phyloP scores from a whole-genome alignment of 179 eudicot genomes.

The Beta corolliflora region DNA sequence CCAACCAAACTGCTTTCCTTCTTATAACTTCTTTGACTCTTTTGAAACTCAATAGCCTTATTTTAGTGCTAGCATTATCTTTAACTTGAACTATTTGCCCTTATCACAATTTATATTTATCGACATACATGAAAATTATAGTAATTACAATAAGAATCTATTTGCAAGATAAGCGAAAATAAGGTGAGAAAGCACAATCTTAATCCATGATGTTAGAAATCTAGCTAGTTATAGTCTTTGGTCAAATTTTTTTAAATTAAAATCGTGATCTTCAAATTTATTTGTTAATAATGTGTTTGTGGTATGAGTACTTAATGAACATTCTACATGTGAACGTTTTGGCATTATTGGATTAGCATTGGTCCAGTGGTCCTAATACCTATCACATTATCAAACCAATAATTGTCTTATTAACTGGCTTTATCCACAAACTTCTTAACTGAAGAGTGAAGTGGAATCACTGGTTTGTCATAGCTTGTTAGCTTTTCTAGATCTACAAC shows the following conservation, averaged over 20 bases:
- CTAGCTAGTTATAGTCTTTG: not conserved
- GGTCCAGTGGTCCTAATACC: slow-evolving; percentile 26
- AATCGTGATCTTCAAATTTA: not conserved
- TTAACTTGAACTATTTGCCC: no score
- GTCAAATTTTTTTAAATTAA: not conserved
- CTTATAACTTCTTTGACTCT: no score
- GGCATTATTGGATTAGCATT: slow-evolving; percentile 16
- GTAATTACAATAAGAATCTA: no score
- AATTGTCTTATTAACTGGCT: slow-evolving; percentile 24
- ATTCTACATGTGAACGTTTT: slow-evolving; percentile 24
- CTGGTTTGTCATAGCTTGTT: not conserved
- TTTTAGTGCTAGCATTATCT: no score
- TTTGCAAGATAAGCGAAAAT: no score
- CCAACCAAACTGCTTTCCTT: no score
- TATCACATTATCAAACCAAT: slow-evolving; percentile 5
- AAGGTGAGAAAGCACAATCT: no score
- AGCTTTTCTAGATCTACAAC: not conserved
- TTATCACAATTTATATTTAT: no score
- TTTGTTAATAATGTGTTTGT: not conserved
- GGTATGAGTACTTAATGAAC: not conserved
- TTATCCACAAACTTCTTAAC: slow-evolving; percentile 19
- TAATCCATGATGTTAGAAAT: no score
- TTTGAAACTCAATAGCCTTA: no score
- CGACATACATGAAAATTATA: no score
- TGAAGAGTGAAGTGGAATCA: slow-evolving; percentile 2